Conservation (phyloP, 1,284 basidiomycete genomes). For the Ganoderma sinense region DNA sequence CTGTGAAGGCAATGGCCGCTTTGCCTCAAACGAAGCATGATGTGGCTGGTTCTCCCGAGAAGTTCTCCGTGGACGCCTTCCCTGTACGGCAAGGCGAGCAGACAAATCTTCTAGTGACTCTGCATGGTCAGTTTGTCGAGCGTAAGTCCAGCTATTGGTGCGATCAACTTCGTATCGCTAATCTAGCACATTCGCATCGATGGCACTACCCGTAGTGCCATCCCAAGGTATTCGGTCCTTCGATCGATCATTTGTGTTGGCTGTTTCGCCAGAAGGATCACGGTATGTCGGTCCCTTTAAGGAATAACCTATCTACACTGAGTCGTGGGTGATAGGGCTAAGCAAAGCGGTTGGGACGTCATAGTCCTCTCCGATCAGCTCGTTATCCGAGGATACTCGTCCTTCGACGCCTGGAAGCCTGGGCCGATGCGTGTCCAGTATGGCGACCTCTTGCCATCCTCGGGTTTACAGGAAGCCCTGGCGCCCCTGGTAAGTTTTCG, state of each 20-base stretch:
- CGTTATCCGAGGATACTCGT: constrained; percentile 85
- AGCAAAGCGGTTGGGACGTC: constrained; percentile 88
- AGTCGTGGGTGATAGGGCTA: constrained; percentile 60
- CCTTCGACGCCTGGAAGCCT: constrained; percentile 78
- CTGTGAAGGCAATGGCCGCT: constrained; percentile 65
- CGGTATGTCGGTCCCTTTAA: constrained; percentile 56
- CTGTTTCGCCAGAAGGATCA: constrained; percentile 82
- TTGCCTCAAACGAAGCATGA: constrained; percentile 87
- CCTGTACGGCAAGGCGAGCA: constrained; percentile 70
- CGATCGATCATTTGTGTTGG: constrained; percentile 90
- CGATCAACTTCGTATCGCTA: constrained; percentile 11
- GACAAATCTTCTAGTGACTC: constrained; percentile 77
- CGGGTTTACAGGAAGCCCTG: constrained; percentile 57
- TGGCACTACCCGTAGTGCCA: constrained; percentile 31
- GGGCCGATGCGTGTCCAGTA: constrained; percentile 76
- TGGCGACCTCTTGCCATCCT: constrained; percentile 40
- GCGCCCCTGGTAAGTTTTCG: constrained; percentile 59
- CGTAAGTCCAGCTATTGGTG: constrained; percentile 55
- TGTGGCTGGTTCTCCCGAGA: constrained; percentile 73
- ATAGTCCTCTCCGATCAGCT: constrained; percentile 90
- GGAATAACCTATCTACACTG: constrained; percentile 14
- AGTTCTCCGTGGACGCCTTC: constrained; percentile 93
- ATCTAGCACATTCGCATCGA: background rate
- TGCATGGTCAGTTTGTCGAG: constrained; percentile 95
- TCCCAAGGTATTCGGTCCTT: constrained; percentile 84